phyloP scores from a whole-genome alignment of 129 eudicot species.

The Logfia minima region DNA sequence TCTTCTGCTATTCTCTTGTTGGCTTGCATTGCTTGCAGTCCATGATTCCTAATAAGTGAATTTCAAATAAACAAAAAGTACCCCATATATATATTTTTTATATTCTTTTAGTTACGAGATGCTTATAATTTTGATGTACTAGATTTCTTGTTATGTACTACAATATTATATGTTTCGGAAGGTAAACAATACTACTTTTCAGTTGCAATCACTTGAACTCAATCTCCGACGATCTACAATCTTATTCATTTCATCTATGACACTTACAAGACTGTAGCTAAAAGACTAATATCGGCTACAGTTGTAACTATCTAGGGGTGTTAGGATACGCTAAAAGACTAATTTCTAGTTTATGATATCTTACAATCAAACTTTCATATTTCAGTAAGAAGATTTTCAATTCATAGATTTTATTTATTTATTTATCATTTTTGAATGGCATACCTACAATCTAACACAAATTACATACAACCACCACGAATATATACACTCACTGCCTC shows the following conservation, averaged over 20 bases:
- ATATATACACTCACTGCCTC: no score
- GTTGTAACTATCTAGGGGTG: no score
- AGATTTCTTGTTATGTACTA: not conserved
- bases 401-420: no score
- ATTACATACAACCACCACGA: no score
- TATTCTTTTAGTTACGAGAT: not conserved
- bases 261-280: not conserved
- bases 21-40: constrained; percentile 67
- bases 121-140: not conserved
- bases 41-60: not conserved
- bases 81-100: not conserved
- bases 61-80: not conserved
- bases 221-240: not conserved
- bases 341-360: not conserved
- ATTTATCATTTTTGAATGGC: no score
- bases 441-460: no score
- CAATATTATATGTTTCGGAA: constrained; percentile 6
- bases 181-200: not conserved
- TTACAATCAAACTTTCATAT: not conserved
- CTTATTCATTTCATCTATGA: not conserved
- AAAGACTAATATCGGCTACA: not conserved
- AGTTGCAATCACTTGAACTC: not conserved
- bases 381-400: no score
- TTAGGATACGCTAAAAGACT: no score
- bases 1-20: constrained; percentile 77